Conservation (phyloP, 371 early-diverging fungal species). For the Thermomucor indicae-seudaticae region DNA sequence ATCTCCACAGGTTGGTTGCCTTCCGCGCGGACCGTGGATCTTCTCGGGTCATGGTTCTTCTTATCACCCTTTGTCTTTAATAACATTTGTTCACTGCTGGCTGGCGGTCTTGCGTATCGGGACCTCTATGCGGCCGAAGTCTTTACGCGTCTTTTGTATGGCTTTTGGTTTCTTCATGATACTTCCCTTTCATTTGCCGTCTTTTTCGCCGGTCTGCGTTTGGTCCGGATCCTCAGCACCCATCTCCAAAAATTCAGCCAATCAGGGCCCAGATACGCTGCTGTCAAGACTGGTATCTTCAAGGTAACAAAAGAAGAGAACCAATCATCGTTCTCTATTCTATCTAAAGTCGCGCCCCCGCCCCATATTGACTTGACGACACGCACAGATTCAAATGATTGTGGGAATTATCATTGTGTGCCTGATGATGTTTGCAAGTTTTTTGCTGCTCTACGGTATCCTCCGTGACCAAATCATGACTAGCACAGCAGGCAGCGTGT, state of each 20-base stretch:
- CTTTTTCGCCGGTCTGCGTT: constrained; percentile 29
- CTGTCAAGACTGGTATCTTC: constrained; percentile 38
- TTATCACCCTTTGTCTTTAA: constrained; percentile 34
- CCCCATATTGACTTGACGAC: no score
- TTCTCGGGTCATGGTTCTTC: constrained; percentile 28
- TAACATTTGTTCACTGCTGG: constrained; percentile 29
- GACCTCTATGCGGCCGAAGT: constrained; percentile 21
- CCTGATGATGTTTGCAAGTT: constrained; percentile 19
- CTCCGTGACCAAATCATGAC: constrained; percentile 21
- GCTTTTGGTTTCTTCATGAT: constrained; percentile 43
- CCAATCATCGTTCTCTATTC: neutral
- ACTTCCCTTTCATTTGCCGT: constrained; percentile 22
- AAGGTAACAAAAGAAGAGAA: constrained; percentile 16
- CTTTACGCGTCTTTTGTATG: constrained; percentile 30
- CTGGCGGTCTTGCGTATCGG: constrained; percentile 29
- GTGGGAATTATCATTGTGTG: constrained; percentile 17
- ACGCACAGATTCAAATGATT: constrained; percentile 11
- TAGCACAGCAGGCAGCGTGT: constrained; percentile 11
- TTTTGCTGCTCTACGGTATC: constrained; percentile 24
- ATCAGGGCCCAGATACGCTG: constrained; percentile 27
- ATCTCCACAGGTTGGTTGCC: constrained; percentile 44
- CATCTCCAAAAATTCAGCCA: constrained; percentile 31
- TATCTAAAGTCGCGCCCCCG: neutral
- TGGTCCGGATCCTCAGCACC: constrained; percentile 22
- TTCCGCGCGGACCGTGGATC: constrained; percentile 31